Base-by-base conservation (phyloP, 2,329 filamentous ascomycete genomes). In the Trichophaea hybrida region DNA sequence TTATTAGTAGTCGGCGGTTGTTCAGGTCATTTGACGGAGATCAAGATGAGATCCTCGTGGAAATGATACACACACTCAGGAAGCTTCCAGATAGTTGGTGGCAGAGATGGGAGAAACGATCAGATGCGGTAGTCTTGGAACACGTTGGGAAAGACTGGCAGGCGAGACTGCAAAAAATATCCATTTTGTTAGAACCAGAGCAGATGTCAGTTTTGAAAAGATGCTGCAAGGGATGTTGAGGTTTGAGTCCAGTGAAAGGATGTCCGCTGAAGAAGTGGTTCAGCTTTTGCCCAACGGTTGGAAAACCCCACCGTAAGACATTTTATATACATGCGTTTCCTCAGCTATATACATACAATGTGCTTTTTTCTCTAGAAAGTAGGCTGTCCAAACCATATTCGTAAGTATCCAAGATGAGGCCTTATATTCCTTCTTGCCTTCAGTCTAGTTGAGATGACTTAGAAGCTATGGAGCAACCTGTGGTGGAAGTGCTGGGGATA, bases 161-260 rank as follows among this genome's bases (percentile, higher is more conserved):
- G 1, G 1, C 38, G n/a, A 1, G 38, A 15, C 10, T 43, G 38
- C 10, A 15, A 43, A 4, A 2, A 1, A 1, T 10, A 10, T 4
- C n/a, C 38, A 15, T 4, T 15, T 10, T 2, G n/a, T 43, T 43
- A 15, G 4, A 15, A 4, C 10, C 38, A 10, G 38, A 15, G n/a
- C 2, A 43, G 4, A 43, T 43, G 38, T 10, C n/a, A 15, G 38
- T 10, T 43, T 43, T 43, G 38, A 43, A 15, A 4, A 10, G 38
- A 15, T 55, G 24, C 44, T 59, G 8, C 24, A 31, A 49, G 24
- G 37, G 51, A 59, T 56, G n/a, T 37, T 59, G 34, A 49, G 49
- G 31, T 17, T 59, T 54, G 57, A 59, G 31, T 31, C 55, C 10
- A 24, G 24, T 6, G 55, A 58, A 51, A 58, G 33, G 56, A 32